These are phyloP conservation scores for Ehretia macrophylla DNA, from an alignment of 257 asterid species.

Conservation along the genomic window DNA sequence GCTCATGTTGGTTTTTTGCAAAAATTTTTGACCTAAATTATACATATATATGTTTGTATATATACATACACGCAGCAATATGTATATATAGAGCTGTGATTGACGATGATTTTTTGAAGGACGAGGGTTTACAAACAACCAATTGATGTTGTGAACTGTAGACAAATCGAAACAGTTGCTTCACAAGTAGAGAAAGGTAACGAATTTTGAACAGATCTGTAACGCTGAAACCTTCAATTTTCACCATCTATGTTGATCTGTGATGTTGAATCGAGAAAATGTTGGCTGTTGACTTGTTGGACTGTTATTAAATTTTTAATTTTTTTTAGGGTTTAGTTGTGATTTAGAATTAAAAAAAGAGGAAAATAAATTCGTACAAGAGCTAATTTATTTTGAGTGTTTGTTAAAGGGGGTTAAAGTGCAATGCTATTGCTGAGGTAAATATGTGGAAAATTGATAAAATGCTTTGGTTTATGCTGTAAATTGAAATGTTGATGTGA, in stretches of 20 bases:
- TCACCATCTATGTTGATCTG: background rate
- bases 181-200: background rate
- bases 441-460: no score
- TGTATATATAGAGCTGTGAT: no score
- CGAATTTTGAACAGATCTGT: slow-evolving; percentile 5
- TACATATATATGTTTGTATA: no score
- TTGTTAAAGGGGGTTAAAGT: background rate
- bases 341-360: background rate
- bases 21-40: background rate
- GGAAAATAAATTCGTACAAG: background rate
- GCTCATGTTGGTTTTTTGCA: background rate
- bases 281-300: slow-evolving; percentile 1
- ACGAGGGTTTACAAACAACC: background rate
- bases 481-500: background rate
- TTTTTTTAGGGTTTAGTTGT: background rate
- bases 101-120: background rate
- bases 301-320: background rate
- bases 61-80: background rate
- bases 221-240: background rate
- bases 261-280: background rate
- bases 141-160: background rate
- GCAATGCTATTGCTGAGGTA: background rate
- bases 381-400: background rate
- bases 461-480: background rate
- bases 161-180: background rate